A percentile compares a stretch with the other conserved stretches of the same genome.
Evolutionary conservation across 2,329 filamentous ascomycete species (phyloP).

Genomic region (Penicillium crustosum): DNA sequence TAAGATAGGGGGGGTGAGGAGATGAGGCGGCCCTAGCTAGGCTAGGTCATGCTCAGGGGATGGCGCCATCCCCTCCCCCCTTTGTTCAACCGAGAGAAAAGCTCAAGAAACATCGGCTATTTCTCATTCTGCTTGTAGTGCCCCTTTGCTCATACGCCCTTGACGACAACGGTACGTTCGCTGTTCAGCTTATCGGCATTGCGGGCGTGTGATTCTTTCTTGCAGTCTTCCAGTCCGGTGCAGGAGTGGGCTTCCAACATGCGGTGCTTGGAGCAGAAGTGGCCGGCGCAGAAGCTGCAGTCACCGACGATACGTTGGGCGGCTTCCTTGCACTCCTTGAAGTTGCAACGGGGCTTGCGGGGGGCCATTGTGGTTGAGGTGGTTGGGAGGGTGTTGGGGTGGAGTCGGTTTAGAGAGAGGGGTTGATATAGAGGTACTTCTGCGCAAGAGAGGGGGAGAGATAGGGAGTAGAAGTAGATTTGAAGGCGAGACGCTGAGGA

Average conservation of each 20-base stretch:
- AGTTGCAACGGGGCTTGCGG: conserved; percentile 71
- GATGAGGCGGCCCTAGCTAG: neutral
- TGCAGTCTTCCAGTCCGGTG: conserved; percentile 89
- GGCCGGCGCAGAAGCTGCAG: conserved; percentile 89
- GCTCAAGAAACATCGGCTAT: neutral
- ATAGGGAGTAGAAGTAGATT: neutral
- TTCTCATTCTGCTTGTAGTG: neutral
- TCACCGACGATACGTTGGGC: conserved; percentile 94
- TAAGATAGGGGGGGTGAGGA: neutral
- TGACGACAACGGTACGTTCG: conserved; percentile 91
- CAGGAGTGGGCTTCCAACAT: conserved; percentile 94
- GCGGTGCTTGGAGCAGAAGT: conserved; percentile 93
- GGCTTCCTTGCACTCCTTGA: conserved; percentile 82
- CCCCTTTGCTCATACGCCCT: conserved; percentile 66
- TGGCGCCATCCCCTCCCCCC: neutral
- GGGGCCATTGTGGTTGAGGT: conserved; percentile 41
- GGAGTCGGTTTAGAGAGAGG: conserved; percentile 2
- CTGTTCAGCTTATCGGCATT: conserved; percentile 90
- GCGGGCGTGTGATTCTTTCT: conserved; percentile 92
- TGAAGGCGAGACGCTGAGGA: neutral
- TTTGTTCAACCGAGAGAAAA: neutral
- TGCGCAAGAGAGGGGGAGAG: conserved; percentile 5
- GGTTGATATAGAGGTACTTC: neutral
- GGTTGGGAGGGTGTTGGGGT: neutral
- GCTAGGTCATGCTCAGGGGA: neutral